Evolutionary conservation across 495 filamentous ascomycete genomes (phyloP), one percentile per base, ranked within the genome.

Genomic region (Podospora pseudopauciseta): DNA sequence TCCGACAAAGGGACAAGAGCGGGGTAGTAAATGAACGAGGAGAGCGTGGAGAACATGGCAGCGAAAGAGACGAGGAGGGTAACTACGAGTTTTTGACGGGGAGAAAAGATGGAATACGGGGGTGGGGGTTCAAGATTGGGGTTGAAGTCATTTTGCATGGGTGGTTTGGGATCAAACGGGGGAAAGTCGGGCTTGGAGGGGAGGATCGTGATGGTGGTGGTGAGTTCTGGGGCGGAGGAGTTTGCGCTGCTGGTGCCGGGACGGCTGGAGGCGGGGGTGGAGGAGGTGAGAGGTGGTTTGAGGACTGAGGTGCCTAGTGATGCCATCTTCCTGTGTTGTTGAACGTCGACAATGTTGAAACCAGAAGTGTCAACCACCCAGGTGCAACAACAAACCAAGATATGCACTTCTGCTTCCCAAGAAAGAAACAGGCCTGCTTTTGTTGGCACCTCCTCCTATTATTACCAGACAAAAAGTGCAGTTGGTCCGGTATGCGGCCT

Each of bases 11-110:
- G 77, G 2, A 77, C 81, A 27, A 91, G 72, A 0, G 86, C 84
- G 1, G 87, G 88, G 68, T 85, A 88, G 74, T 91, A 91, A 53
- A 90, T 90, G 68, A 54, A 85, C 68, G 13, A 59, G 60, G 53
- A 59, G n/a, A 68, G 60, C 9, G 66, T 68, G 26, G 60, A 64
- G 20, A 68, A 68, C 60, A 68, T 63, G 60, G 61, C 66, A 27
- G 53, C 61, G 54, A 68, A 28, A 15, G 66, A 55, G 60, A 60
- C 61, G 54, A 44, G 60, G 53, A 59, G 18, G 66, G 60, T 7
- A n/a, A 68, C 27, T n/a, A 53, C 28, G 6, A 2, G 63, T 26
- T 68, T 68, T 32, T 64, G 60, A 3, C 2, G 53, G 54, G n/a
- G 49, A 28, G 66, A 59, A 54, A 16, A 54, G 20, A 32, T 64